Base-by-base conservation (phyloP, 2,329 filamentous ascomycete species). In the Aureobasidium pullulans region DNA sequence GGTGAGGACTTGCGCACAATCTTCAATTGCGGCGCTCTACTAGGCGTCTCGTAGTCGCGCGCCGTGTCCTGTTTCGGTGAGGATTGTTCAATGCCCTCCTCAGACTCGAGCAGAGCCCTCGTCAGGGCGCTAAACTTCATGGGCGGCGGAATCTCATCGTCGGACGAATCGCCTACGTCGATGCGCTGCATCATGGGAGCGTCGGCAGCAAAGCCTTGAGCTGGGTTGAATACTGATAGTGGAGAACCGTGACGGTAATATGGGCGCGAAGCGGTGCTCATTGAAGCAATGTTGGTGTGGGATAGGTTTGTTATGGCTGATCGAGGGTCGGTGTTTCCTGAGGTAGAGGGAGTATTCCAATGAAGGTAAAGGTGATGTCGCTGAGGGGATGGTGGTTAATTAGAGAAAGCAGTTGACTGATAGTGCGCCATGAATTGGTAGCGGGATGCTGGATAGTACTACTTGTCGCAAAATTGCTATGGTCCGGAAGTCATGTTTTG, bases 81-180 rank as follows among this genome's bases (percentile, higher is more conserved):
- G 6, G 56, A 39, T 5, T 48, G 44, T 9, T 44, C 44, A 19
- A 49, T 15, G 3, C 29, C 40, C 3, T 37, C 57, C 4, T 47
- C 57, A 62, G 78, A 77, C 54, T 79, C 79, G 57, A 96, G 80
- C 15, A 96, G 79, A 19, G 90, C 92, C 70, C 94, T 93, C 50
- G 93, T 96, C 65, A 94, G 83, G 67, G 92, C 91, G 71, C 91
- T 96, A 71, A 96, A 88, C 76, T 94, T 95, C 84, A 94, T 90
- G 67, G 91, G 91, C 57, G 76, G 87, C 15, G 89, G 88, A 31
- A 95, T 89, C 74, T 96, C 93, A 68, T 96, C 93, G 74, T 96
- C 93, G 77, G 90, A 96, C 70, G 96, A 92, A 70, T 96, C 92
- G 66, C 89, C 86, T 65, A 86, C 76, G 67, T 76, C 70, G 64